Conservation (phyloP, 345 rosid species). For the Brassica rapa region DNA sequence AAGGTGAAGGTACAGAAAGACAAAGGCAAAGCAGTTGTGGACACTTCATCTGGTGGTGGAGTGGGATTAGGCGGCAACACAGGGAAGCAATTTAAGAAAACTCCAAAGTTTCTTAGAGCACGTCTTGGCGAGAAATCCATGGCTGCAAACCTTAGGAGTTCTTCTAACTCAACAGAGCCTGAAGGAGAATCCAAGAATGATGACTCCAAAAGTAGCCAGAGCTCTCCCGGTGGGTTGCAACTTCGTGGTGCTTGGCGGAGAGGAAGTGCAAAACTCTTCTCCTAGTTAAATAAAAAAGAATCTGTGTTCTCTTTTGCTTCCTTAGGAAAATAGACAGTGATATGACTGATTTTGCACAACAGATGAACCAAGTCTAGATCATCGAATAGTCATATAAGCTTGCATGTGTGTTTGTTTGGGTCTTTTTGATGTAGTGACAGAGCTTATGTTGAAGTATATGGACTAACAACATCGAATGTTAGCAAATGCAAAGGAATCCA, state of each 20-base stretch:
- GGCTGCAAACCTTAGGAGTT: constrained; percentile 47
- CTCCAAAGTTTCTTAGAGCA: constrained; percentile 64
- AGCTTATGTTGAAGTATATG: constrained; percentile 2
- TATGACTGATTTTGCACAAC: neutral
- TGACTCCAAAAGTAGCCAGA: constrained; percentile 38
- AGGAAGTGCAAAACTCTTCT: constrained; percentile 63
- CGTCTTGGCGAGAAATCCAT: constrained; percentile 78
- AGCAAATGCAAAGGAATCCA: no score
- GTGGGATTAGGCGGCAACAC: constrained; percentile 48
- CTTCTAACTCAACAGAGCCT: constrained; percentile 41
- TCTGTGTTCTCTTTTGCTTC: neutral
- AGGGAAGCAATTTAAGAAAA: constrained; percentile 64
- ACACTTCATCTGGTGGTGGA: constrained; percentile 25
- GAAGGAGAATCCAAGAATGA: constrained; percentile 40
- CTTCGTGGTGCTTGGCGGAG: constrained; percentile 73
- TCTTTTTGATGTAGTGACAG: neutral
- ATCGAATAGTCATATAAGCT: constrained; percentile 16
- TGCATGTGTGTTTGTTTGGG: neutral
- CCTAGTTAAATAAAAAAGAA: constrained; percentile 12
- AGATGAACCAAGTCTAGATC: neutral
- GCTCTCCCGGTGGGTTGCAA: constrained; percentile 44
- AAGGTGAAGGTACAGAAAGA: constrained; percentile 53
- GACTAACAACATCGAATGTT: constrained; percentile 7
- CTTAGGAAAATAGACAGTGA: neutral
- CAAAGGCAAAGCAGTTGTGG: constrained; percentile 47